Base-by-base conservation (phyloP, 306 rosid species). In the Quercus bicolor region DNA sequence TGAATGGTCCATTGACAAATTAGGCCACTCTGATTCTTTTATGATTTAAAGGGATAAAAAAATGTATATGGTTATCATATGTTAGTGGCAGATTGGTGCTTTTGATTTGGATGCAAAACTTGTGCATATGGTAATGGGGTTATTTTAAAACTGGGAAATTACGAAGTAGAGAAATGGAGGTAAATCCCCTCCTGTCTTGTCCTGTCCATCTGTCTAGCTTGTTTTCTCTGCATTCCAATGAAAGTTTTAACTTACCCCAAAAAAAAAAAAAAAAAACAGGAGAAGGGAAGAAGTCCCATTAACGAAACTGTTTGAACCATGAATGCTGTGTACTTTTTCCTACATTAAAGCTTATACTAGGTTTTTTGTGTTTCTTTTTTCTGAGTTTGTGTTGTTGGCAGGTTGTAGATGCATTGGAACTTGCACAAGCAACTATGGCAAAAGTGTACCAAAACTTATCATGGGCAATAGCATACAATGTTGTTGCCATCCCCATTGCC, bases 381-480 rank as follows among this genome's bases (percentile, higher is more conserved):
- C 80, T 33, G 75, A 57, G 72, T 52, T 52, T 79, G 24, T 64
- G 70, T 53, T 79, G 23, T 72, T 85, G 68, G 72, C 86, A 95
- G 98, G 91, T 92, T 81, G 93, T 95, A 6, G 98, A 95, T 83
- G 98, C 97, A 20, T 61, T 95, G 74, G 98, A 92, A 73, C 96
- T 95, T 20, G 86, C 98, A 75, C 95, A 90, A 81, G 85, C 97
- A 83, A 92, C 98, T 75, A 95, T 95, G 97, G 81, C 87, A 52
- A 95, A 95, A 85, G 98, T 95, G 73, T 91, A 90, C 78, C 98
- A 95, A 73, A 95, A 95, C 83, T 87, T 95, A 80, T 89, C 96
- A 56, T 95, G 98, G 98, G 98, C 98, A 1, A 84, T 92, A 43
- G 98, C 98, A 20, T 95, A 95, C 82, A 95, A 95, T 78, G 81